Percentiles rank a stretch among this genome's conserved stretches.
phyloP scores from a whole-genome alignment of 139 green algal genomes.

The Asterochloris sp. region DNA sequence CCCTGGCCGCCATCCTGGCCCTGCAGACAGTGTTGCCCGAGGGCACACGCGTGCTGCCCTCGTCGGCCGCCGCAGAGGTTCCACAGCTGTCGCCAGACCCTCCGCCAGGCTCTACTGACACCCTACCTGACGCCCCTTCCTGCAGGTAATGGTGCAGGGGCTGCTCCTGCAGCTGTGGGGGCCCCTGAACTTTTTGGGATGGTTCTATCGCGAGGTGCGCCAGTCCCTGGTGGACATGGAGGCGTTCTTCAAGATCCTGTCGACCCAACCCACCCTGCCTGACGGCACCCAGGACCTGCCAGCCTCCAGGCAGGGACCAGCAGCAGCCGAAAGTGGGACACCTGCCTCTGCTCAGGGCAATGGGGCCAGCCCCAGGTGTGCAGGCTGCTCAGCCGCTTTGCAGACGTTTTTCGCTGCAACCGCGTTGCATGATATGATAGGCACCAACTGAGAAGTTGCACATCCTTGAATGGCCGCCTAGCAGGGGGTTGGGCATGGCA shows the following conservation, averaged over 20 bases:
- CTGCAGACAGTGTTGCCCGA: conserved; percentile 56
- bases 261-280: conserved; percentile 47
- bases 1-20: conserved; percentile 84
- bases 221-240: conserved; percentile 94
- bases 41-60: conserved; percentile 36
- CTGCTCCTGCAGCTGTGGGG: conserved; percentile 94
- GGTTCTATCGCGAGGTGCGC: conserved; percentile 87
- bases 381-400: too few relatives aligned
- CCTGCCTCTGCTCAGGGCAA: too few relatives aligned
- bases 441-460: too few relatives aligned
- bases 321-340: conserved; percentile 18
- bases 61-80: not conserved
- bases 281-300: conserved; percentile 51
- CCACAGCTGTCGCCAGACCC: too few relatives aligned
- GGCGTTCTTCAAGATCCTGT: conserved; percentile 86
- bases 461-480: too few relatives aligned
- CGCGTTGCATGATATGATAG: too few relatives aligned
- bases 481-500: too few relatives aligned
- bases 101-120: too few relatives aligned
- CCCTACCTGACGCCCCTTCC: conserved; percentile 5
- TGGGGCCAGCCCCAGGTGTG: too few relatives aligned
- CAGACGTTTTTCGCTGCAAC: too few relatives aligned
- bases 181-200: conserved; percentile 89
- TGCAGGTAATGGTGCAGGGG: conserved; percentile 77
- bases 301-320: not conserved